Evolutionary conservation across 495 filamentous ascomycete genomes (phyloP).

Genomic region (Penicillium dipodomyicola): DNA sequence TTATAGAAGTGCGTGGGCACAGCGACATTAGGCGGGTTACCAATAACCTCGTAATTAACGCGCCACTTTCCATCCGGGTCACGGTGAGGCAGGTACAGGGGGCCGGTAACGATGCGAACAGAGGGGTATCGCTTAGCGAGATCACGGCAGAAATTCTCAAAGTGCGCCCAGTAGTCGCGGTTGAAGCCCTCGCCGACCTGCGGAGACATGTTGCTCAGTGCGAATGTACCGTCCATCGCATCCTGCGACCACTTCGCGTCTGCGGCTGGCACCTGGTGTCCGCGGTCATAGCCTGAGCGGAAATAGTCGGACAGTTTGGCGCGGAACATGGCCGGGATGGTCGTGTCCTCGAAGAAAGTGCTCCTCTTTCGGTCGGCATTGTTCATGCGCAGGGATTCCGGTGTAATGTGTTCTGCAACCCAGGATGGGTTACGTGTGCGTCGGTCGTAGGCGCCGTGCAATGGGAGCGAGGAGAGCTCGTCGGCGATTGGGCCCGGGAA

Average conservation of each 20-base stretch:
- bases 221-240: slow-evolving; percentile 93
- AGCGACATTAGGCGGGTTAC: slow-evolving; percentile 86
- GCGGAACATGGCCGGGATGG: slow-evolving; percentile 81
- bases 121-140: slow-evolving; percentile 78
- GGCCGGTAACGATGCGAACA: slow-evolving; percentile 90
- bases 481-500: slow-evolving; percentile 91
- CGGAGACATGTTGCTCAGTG: slow-evolving; percentile 92
- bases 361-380: slow-evolving; percentile 83
- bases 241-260: slow-evolving; percentile 93
- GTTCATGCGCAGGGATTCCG: slow-evolving; percentile 69
- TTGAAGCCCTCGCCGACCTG: slow-evolving; percentile 98
- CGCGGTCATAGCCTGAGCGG: slow-evolving; percentile 76
- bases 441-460: slow-evolving; percentile 86
- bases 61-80: slow-evolving; percentile 91
- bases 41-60: slow-evolving; percentile 95
- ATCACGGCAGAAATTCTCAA: slow-evolving; percentile 92
- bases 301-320: slow-evolving; percentile 89
- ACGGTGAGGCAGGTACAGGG: slow-evolving; percentile 81
- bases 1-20: slow-evolving; percentile 99
- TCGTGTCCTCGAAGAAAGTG: slow-evolving; percentile 74
- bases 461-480: slow-evolving; percentile 66
- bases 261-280: slow-evolving; percentile 86
- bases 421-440: slow-evolving; percentile 89
- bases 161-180: slow-evolving; percentile 97
- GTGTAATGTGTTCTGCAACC: slow-evolving; percentile 97